Percentiles rank a stretch among this genome's conserved stretches.
Conservation (phyloP, 2,329 filamentous ascomycete species). For the Fusarium coicis region DNA sequence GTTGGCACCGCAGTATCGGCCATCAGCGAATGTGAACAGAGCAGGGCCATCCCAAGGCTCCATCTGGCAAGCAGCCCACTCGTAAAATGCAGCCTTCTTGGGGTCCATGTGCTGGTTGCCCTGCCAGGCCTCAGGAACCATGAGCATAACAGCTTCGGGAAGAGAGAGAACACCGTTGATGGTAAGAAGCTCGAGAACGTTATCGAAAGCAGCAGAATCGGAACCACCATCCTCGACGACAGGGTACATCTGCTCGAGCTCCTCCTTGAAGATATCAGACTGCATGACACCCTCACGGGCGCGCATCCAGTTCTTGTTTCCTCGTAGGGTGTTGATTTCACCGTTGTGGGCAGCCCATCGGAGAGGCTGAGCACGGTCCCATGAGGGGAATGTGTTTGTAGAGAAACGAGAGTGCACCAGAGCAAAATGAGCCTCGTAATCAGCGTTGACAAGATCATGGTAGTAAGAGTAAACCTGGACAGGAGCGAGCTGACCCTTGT, state of each 20-base stretch:
- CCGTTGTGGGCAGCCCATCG: conserved; percentile 98
- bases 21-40: conserved; percentile 96
- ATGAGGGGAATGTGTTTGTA: conserved; percentile 97
- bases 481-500: conserved; percentile 95
- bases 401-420: conserved; percentile 97
- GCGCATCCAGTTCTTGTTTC: conserved; percentile 99
- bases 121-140: conserved; percentile 98
- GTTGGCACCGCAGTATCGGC: conserved; percentile 96
- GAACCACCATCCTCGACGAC: conserved; percentile 97
- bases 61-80: conserved; percentile 99
- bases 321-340: conserved; percentile 96
- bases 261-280: conserved; percentile 91
- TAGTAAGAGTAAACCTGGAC: conserved; percentile 98
- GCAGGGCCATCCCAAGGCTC: conserved; percentile 98
- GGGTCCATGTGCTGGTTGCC: conserved; percentile 92
- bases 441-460: conserved; percentile 94
- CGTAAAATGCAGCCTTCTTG: conserved; percentile 96
- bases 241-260: conserved; percentile 89
- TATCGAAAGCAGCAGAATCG: conserved; percentile 96
- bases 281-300: conserved; percentile 95
- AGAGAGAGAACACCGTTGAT: conserved; percentile 97
- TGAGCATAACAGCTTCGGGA: conserved; percentile 96
- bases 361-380: conserved; percentile 96
- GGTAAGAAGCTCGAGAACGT: conserved; percentile 90
- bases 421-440: conserved; percentile 97